These are phyloP conservation scores for Malassezia nana DNA, from an alignment of 1,284 basidiomycete species.

Conservation along the genomic window DNA sequence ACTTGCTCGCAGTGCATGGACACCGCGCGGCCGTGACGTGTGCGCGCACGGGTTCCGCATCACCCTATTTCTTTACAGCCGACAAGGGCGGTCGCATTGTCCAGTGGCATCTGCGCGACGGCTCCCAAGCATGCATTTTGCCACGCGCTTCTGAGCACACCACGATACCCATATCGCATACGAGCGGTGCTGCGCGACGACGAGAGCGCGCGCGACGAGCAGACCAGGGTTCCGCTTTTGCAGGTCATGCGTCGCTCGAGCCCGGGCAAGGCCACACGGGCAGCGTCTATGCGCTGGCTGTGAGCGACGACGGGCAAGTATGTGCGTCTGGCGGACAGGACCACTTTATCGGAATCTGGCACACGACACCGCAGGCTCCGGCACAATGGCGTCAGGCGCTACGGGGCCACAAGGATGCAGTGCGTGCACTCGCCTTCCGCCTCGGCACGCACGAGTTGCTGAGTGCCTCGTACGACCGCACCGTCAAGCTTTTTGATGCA, in stretches of 20 bases:
- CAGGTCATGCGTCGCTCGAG: slow-evolving; percentile 32
- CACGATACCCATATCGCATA: slow-evolving; percentile 4
- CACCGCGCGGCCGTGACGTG: slow-evolving; percentile 68
- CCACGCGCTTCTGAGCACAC: slow-evolving; percentile 15
- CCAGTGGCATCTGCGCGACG: slow-evolving; percentile 40
- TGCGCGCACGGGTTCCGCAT: slow-evolving; percentile 62
- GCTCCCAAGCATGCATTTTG: slow-evolving; percentile 29
- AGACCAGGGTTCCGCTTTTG: neutral
- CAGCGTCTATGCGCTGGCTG: slow-evolving; percentile 68
- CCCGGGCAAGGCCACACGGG: slow-evolving; percentile 65
- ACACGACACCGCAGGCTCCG: neutral
- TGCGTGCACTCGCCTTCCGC: slow-evolving; percentile 68
- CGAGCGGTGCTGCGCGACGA: slow-evolving; percentile 12
- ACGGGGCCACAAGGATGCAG: slow-evolving; percentile 39
- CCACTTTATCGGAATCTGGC: slow-evolving; percentile 50
- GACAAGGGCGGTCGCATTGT: slow-evolving; percentile 41
- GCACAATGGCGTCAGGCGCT: slow-evolving; percentile 64
- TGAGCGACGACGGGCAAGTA: slow-evolving; percentile 73
- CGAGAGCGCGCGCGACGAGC: neutral
- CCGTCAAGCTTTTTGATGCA: slow-evolving; percentile 80
- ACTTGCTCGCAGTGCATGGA: slow-evolving; percentile 55
- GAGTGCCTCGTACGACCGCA: slow-evolving; percentile 78
- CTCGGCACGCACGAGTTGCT: slow-evolving; percentile 64
- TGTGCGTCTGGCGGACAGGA: slow-evolving; percentile 81
- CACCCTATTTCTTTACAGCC: slow-evolving; percentile 54